Conservation (phyloP, 176 grass and related monocot species). For the Secale cereale region DNA sequence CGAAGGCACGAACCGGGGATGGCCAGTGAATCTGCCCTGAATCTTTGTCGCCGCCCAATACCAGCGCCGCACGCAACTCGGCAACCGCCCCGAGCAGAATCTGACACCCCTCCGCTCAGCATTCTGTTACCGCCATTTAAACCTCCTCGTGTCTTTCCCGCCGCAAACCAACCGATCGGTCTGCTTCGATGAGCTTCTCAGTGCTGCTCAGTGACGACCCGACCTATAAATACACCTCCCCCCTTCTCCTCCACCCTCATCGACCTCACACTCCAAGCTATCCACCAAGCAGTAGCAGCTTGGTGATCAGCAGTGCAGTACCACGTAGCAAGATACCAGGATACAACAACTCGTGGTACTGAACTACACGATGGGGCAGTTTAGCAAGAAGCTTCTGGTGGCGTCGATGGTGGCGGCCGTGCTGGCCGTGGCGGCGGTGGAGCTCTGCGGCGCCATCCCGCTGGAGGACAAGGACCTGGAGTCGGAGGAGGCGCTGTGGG, state of each 20-base stretch:
- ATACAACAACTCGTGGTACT: not conserved
- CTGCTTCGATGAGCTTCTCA: not conserved
- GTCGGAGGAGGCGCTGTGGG: slow-evolving; percentile 60
- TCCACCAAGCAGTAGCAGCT: not conserved
- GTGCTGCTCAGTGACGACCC: not conserved
- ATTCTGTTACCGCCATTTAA: slow-evolving; percentile 48
- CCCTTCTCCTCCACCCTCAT: slow-evolving; percentile 21
- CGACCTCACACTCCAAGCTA: slow-evolving; percentile 18
- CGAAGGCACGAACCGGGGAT: not conserved
- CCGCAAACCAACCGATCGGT: slow-evolving; percentile 20
- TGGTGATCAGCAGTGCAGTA: not conserved
- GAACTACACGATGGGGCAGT: slow-evolving; percentile 26
- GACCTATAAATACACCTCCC: slow-evolving; percentile 35
- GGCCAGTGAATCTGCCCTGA: slow-evolving; percentile 34
- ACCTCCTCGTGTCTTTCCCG: slow-evolving; percentile 30
- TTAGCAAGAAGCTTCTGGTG: not conserved
- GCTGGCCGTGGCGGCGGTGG: slow-evolving; percentile 4
- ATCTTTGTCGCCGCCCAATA: slow-evolving; percentile 28
- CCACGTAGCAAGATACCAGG: not conserved
- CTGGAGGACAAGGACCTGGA: slow-evolving; percentile 60
- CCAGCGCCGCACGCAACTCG: slow-evolving; percentile 16
- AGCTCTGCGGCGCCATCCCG: slow-evolving; percentile 40
- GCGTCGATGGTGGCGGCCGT: slow-evolving; percentile 9
- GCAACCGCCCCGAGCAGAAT: slow-evolving; percentile 31
- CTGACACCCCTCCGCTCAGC: slow-evolving; percentile 19